These are phyloP conservation scores for Kuraishia hungarica DNA, from an alignment of 805 yeast species.

Conservation along the genomic window DNA sequence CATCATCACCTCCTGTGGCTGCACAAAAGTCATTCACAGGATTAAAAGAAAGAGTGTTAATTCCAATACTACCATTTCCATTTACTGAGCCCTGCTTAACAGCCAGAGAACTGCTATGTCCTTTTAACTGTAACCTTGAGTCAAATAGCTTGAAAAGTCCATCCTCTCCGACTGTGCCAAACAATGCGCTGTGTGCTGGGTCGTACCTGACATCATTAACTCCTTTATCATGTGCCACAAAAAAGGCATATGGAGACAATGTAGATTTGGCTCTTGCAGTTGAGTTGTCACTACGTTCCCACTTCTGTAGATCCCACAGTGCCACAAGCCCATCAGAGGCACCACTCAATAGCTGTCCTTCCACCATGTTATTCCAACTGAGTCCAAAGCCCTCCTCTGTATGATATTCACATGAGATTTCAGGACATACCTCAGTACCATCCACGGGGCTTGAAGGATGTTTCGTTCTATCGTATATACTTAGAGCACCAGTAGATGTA, in stretches of 20 bases:
- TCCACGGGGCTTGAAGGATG: constrained; percentile 43
- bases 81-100: neutral
- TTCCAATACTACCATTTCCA: constrained; percentile 20
- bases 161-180: constrained; percentile 64
- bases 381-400: constrained; percentile 57
- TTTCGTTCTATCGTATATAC: constrained; percentile 75
- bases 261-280: constrained; percentile 4
- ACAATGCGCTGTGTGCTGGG: constrained; percentile 48
- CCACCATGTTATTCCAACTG: constrained; percentile 61
- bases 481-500: constrained; percentile 55
- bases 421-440: constrained; percentile 29
- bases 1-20: constrained; percentile 62
- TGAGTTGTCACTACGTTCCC: constrained; percentile 7
- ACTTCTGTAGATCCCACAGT: constrained; percentile 57
- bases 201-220: constrained; percentile 71
- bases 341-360: constrained; percentile 54
- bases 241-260: constrained; percentile 11
- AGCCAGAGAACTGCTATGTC: neutral
- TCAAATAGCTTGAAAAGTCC: constrained; percentile 45
- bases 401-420: constrained; percentile 19
- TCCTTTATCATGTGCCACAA: constrained; percentile 33
- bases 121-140: constrained; percentile 26
- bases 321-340: constrained; percentile 57
- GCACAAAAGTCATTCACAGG: constrained; percentile 44
- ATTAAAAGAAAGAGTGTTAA: constrained; percentile 56